phyloP scores from a whole-genome alignment of 495 filamentous ascomycete species.

The Aspergillus incahuasiensis region DNA sequence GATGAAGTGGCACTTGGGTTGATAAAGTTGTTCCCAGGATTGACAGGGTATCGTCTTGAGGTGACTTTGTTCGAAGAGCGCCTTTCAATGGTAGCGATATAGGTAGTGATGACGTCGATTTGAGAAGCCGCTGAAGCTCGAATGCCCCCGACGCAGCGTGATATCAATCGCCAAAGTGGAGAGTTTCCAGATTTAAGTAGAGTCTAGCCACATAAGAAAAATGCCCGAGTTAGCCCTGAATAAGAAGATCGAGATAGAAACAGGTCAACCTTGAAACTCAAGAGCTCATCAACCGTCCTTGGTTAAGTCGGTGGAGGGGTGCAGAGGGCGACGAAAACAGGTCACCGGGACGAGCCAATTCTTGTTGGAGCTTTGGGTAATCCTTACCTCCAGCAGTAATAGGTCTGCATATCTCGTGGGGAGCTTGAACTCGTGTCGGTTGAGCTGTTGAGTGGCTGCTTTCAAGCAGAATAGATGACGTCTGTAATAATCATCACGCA shows the following conservation, averaged over 20 bases:
- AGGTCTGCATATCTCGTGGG: not conserved
- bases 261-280: not conserved
- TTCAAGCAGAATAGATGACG: not conserved
- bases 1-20: not conserved
- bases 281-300: not conserved
- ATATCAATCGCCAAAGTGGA: not conserved
- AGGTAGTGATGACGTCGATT: constrained; percentile 27
- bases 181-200: not conserved
- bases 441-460: not conserved
- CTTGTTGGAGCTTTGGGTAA: not conserved
- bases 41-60: not conserved
- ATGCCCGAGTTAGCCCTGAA: not conserved
- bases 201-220: not conserved
- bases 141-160: not conserved
- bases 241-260: not conserved
- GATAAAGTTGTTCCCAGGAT: not conserved
- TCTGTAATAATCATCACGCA: constrained; percentile 8
- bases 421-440: not conserved
- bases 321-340: not conserved
- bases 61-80: not conserved
- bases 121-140: not conserved
- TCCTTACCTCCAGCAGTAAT: constrained; percentile 1
- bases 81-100: not conserved
- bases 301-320: not conserved
- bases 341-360: not conserved